Percentiles rank a stretch among this genome's conserved stretches.
phyloP scores from a whole-genome alignment of 2,329 filamentous ascomycete species.

The Aureobasidium sp. region DNA sequence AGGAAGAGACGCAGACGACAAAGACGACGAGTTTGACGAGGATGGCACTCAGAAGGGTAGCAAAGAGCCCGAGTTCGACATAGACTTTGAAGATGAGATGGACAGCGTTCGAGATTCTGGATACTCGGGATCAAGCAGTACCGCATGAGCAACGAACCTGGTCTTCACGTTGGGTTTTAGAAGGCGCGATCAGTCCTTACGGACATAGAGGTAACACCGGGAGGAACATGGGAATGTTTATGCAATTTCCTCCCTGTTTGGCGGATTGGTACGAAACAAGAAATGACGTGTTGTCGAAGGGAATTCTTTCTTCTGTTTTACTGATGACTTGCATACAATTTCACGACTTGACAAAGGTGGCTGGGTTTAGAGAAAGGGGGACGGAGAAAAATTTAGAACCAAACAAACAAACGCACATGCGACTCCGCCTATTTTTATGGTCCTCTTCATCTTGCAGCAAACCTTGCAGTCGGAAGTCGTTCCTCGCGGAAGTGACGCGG shows the following conservation, averaged over 20 bases:
- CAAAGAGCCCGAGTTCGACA: conserved; percentile 70
- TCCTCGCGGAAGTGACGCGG: neutral
- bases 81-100: conserved; percentile 60
- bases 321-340: conserved; percentile 1
- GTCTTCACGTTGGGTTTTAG: neutral
- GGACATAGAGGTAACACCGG: neutral
- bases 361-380: neutral
- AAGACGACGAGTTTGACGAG: conserved; percentile 36
- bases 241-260: neutral
- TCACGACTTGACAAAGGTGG: neutral
- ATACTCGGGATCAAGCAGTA: conserved; percentile 18
- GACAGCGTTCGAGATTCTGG: conserved; percentile 28
- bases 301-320: neutral
- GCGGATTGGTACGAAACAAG: neutral
- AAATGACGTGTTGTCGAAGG: neutral
- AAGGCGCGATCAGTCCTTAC: neutral
- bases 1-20: conserved; percentile 21
- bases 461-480: neutral
- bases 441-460: neutral
- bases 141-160: neutral
- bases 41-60: conserved; percentile 30
- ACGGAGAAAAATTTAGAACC: neutral
- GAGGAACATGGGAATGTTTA: neutral
- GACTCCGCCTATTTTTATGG: neutral
- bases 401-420: neutral